Evolutionary conservation across 352 stramenopile species (phyloP), one percentile per base, ranked within the genome.

Genomic region (Elongisporangium anandrum): DNA sequence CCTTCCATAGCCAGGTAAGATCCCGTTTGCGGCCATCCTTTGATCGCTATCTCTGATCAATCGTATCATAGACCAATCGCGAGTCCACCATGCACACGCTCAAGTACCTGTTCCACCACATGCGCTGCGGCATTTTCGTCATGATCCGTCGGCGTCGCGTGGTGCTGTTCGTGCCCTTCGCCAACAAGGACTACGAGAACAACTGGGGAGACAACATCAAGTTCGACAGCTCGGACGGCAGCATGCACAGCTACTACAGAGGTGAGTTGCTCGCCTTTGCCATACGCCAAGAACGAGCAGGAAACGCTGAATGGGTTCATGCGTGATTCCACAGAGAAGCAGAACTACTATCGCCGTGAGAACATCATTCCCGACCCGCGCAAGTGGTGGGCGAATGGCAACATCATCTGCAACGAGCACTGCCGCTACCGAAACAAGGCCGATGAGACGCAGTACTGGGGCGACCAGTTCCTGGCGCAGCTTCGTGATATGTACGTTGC

Each of bases 381-480:
- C 20, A 95, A 97, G 68, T 99, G 97, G 97, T 99, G 97, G 97
- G 97, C 95, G n/a, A 99, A 99, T 76, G 97, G 97, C 52, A 98
- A 98, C 68, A 99, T 99, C 73, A 98, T 99, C 66, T 99, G 96
- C 77, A 98, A 98, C 77, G 94, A 98, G 74, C 83, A 98, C 64
- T 91, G 85, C 65, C 85, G 94, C 62, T 85, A 88, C 59, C 82
- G 85, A 19, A 82, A 88, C 56, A 88, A 96, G 69, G 73, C 96
- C 68, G 81, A 88, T 56, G 95, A 97, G 71, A 96, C 84, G 29
- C 92, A 99, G 75, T 97, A 97, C 70, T 99, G 96, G 96, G 96
- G 95, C 66, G 97, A 99, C 74, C 93, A 98, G 56, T 99, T 99
- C 61, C 72, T 99, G 22, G 90, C 94, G 20, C 88, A 98, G 50